phyloP scores from a whole-genome alignment of 306 rosid genomes.

The Dryas alaskensis region DNA sequence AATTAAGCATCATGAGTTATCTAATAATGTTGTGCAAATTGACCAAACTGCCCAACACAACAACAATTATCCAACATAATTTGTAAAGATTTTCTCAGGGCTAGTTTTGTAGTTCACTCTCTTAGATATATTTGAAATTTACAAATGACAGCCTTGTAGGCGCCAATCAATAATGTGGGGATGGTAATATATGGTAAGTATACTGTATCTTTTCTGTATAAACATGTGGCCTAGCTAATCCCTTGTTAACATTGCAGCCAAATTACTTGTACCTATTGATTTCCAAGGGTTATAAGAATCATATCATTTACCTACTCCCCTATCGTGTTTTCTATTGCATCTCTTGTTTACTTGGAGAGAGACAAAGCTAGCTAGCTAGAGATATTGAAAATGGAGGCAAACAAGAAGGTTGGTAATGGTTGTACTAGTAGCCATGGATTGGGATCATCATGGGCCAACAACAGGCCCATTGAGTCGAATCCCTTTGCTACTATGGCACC shows the following conservation, averaged over 20 bases:
- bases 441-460: background rate
- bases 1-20: background rate
- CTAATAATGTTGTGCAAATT: background rate
- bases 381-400: conserved; percentile 1
- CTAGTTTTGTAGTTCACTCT: background rate
- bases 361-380: background rate
- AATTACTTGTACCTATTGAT: conserved; percentile 1
- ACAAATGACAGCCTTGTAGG: background rate
- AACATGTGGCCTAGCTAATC: conserved; percentile 1
- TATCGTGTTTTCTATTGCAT: background rate
- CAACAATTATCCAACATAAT: background rate
- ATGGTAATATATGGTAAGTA: conserved; percentile 26
- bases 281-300: conserved; percentile 2
- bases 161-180: background rate
- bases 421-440: background rate
- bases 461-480: background rate
- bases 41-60: background rate
- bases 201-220: conserved; percentile 19
- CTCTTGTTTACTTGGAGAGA: background rate
- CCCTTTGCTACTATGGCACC: conserved; percentile 16
- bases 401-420: background rate
- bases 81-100: background rate
- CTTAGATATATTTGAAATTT: background rate
- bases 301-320: background rate
- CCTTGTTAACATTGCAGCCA: background rate